Base-by-base conservation (phyloP, 2,329 filamentous ascomycete species). In the Aureobasidium sp. region DNA sequence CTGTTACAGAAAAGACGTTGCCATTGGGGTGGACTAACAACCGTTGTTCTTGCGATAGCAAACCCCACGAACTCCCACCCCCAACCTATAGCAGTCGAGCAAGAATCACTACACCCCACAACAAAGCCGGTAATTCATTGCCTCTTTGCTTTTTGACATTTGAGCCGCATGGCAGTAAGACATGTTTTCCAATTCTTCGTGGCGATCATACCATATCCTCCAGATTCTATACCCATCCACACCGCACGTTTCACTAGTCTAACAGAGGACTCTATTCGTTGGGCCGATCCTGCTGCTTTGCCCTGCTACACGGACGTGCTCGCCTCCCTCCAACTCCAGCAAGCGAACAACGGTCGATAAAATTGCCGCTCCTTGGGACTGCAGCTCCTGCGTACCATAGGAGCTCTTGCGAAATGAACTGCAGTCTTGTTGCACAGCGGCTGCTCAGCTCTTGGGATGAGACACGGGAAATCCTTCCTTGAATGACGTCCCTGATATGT, bases 61-160 rank as follows among this genome's bases (percentile, higher is more conserved):
- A 44, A 37, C 55, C 55, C 55, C 55, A 58, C 42, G 55, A 58
- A 47, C 42, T 60, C 14, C 14, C 20, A 25, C 25, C n/a, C 22
- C 15, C 42, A 49, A 60, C 45, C 45, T 42, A 41, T 51, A 34
- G 57, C 34, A 51, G 27, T 9, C 14, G 9, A 12, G 41, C 41
- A 31, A 36, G 20, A 14, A 44, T 57, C 53, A 27, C 17, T 25
- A 25, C 22, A 49, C 57, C 55, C 45, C 45, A 36, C 57, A 49
- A 31, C 44, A 48, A 34, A 22, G 15, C 55, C 45, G 45, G 31
- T 37, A 27, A n/a, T 48, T 22, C 25, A 48, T 48, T 59, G 55
- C 29, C 55, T 37, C 34, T 48, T 59, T 59, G 55, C 55, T 59
- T 59, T 57, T 59, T 59, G 55, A 59, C 55, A 59, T 37, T 5